phyloP scores from a whole-genome alignment of 345 rosid species.

The Streptanthus diversifolius region DNA sequence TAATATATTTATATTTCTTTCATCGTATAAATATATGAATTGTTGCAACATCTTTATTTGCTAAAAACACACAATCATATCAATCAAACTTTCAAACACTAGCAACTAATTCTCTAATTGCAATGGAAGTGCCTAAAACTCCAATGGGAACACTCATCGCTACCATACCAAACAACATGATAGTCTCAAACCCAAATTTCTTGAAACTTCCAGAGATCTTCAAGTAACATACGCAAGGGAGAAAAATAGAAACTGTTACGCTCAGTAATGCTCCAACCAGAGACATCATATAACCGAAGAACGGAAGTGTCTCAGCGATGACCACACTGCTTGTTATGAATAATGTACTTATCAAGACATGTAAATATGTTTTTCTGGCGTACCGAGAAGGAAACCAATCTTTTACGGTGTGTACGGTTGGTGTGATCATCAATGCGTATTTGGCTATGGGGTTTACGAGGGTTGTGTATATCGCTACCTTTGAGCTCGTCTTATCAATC shows the following conservation, averaged over 20 bases:
- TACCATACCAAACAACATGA: conserved; percentile 20
- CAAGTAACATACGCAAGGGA: conserved; percentile 43
- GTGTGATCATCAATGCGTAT: conserved; percentile 41
- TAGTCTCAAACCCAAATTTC: conserved; percentile 15
- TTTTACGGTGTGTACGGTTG: conserved; percentile 33
- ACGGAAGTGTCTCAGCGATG: conserved; percentile 35
- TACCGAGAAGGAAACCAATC: conserved; percentile 31
- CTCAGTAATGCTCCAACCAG: conserved; percentile 38
- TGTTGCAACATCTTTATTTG: neutral
- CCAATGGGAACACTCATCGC: conserved; percentile 26
- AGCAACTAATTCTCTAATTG: conserved; percentile 18
- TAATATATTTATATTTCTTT: too few species aligned
- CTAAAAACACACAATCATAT: neutral
- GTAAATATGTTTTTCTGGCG: conserved; percentile 23
- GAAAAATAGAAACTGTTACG: conserved; percentile 35
- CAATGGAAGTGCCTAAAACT: conserved; percentile 29
- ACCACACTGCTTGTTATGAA: conserved; percentile 35
- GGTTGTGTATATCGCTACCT: conserved; percentile 47
- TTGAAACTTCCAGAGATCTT: conserved; percentile 33
- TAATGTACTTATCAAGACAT: conserved; percentile 32
- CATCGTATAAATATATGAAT: too few species aligned
- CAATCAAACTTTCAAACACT: conserved; percentile 8
- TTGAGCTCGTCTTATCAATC: conserved; percentile 31
- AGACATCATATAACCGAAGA: conserved; percentile 38
- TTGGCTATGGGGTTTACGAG: conserved; percentile 41